A percentile compares a stretch with the other conserved stretches of the same genome.
phyloP scores from a whole-genome alignment of 2,329 filamentous ascomycete species.

The Chaetomiaceae sp. region DNA sequence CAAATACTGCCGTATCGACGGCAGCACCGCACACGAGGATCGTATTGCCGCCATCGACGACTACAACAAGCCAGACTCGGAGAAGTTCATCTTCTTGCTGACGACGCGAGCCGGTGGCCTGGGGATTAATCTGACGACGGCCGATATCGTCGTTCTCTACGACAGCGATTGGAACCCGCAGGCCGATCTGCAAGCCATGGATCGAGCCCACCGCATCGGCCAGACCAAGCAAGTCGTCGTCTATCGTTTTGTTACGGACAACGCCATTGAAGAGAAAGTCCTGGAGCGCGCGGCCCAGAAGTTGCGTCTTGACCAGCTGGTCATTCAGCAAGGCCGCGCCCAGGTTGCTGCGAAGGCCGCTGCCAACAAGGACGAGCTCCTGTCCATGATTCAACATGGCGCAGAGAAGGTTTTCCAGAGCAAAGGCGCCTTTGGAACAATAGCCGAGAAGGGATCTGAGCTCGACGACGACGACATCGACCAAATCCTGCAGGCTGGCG shows the following conservation, averaged over 20 bases:
- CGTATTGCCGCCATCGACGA: conserved; percentile 96
- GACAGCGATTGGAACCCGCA: conserved; percentile 99
- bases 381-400: conserved; percentile 98
- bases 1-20: conserved; percentile 96
- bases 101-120: conserved; percentile 93
- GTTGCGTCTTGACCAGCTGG: conserved; percentile 88
- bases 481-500: conserved; percentile 75
- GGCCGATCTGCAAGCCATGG: conserved; percentile 97
- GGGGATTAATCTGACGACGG: conserved; percentile 91
- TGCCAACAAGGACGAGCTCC: conserved; percentile 89
- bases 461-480: conserved; percentile 89
- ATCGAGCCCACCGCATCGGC: conserved; percentile 94
- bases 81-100: conserved; percentile 93
- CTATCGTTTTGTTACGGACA: conserved; percentile 95
- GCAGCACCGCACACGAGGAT: conserved; percentile 93
- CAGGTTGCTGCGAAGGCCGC: conserved; percentile 87
- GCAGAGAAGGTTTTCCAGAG: conserved; percentile 88
- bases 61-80: conserved; percentile 92
- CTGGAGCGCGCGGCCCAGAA: conserved; percentile 95
- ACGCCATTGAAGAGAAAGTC: conserved; percentile 97
- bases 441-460: conserved; percentile 54
- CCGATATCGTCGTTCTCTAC: conserved; percentile 93
- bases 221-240: conserved; percentile 98
- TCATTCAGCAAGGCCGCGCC: conserved; percentile 94
- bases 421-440: conserved; percentile 57